A percentile compares a stretch with the other conserved stretches of the same genome.
These are phyloP conservation scores for Annona cherimola DNA, from an alignment of 164 flowering plant genomes.

Conservation along the genomic window DNA sequence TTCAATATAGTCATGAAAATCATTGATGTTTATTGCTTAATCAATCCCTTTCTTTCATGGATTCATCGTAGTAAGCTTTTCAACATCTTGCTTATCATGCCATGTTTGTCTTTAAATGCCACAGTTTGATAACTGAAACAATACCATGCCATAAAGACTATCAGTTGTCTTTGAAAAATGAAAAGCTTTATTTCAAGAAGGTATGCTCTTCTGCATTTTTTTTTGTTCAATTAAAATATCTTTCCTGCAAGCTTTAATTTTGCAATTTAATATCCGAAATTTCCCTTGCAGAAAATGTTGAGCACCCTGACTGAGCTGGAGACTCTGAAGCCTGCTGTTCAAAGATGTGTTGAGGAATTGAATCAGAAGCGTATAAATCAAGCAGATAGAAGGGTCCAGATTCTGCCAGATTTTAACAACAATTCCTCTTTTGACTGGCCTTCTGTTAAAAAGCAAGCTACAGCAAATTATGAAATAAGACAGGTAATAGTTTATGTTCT, in stretches of 20 bases:
- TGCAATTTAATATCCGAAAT: constrained; percentile 10
- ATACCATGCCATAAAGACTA: constrained; percentile 88
- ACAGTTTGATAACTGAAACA: constrained; percentile 81
- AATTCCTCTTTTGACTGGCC: constrained; percentile 40
- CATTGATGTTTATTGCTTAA: neutral
- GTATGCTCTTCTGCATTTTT: constrained; percentile 21
- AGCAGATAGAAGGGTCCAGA: constrained; percentile 26
- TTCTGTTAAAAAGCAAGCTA: constrained; percentile 26
- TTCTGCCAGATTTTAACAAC: constrained; percentile 18
- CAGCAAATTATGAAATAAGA: constrained; percentile 22
- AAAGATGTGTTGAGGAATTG: constrained; percentile 43
- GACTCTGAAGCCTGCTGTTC: constrained; percentile 63
- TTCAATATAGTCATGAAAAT: too few species aligned
- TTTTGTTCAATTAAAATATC: neutral
- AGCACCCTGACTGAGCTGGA: constrained; percentile 68
- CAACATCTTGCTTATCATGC: neutral
- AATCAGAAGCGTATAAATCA: constrained; percentile 36
- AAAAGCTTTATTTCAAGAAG: constrained; percentile 46
- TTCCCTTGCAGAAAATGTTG: constrained; percentile 49
- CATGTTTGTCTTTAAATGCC: constrained; percentile 18
- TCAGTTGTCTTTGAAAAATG: constrained; percentile 36
- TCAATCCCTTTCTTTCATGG: neutral
- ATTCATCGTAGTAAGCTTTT: neutral
- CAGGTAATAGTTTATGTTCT: constrained; percentile 37
- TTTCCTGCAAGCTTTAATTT: neutral